Evolutionary conservation across 139 green algal species (phyloP).

Genomic region (Penium margaritaceum): DNA sequence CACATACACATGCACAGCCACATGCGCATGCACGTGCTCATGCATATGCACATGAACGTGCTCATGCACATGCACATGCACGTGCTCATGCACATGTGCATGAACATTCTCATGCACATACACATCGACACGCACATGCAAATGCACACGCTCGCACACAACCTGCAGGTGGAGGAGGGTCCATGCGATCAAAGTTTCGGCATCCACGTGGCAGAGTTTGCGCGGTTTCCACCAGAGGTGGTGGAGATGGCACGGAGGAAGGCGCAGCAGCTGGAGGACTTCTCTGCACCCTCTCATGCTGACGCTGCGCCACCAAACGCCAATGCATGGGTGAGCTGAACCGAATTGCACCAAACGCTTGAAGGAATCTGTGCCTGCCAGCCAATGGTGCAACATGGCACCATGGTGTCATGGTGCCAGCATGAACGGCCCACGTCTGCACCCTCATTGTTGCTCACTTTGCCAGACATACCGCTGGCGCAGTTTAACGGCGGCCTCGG

Average conservation of each 20-base stretch:
- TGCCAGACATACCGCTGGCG: too few species aligned
- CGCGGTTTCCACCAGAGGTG: constrained; percentile 75
- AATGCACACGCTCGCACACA: background rate
- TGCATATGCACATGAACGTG: too few species aligned
- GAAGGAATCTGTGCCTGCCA: background rate
- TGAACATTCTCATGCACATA: too few species aligned
- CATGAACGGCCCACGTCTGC: background rate
- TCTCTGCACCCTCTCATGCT: constrained; percentile 15
- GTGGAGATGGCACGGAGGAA: constrained; percentile 66
- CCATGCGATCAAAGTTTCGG: constrained; percentile 88
- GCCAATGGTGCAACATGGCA: too few species aligned
- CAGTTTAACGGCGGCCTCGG: too few species aligned
- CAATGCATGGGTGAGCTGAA: too few species aligned
- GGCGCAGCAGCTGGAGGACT: constrained; percentile 68
- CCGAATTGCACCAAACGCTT: background rate
- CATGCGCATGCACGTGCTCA: too few species aligned
- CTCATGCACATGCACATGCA: too few species aligned
- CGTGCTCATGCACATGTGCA: too few species aligned
- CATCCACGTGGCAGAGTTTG: constrained; percentile 85
- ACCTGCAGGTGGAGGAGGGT: constrained; percentile 55
- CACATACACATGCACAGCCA: too few species aligned
- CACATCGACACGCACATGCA: too few species aligned
- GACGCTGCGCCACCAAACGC: background rate
- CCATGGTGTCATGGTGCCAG: too few species aligned
- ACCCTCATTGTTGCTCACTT: background rate